phyloP scores from a whole-genome alignment of 495 filamentous ascomycete genomes.

The Cairneyella variabilis region DNA sequence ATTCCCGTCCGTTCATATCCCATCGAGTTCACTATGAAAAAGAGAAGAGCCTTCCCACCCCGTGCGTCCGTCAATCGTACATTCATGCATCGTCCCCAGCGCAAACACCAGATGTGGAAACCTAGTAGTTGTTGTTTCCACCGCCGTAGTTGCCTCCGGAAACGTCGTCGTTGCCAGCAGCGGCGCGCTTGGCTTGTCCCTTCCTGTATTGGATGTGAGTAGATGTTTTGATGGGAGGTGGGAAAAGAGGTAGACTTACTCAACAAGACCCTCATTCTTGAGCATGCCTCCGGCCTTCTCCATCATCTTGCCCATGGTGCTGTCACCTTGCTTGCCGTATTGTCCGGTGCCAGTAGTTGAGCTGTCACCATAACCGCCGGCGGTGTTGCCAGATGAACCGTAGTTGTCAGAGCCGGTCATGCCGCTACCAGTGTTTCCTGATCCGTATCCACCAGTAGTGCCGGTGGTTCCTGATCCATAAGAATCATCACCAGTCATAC shows the following conservation, averaged over 20 bases:
- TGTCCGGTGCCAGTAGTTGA: conserved; percentile 5
- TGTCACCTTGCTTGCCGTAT: conserved; percentile 25
- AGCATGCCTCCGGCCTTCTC: conserved; percentile 40
- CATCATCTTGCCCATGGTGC: conserved; percentile 39
- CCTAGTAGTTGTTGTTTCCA: conserved; percentile 16
- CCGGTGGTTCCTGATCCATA: conserved; percentile 21
- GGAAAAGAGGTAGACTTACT: not conserved
- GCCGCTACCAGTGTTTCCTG: not conserved
- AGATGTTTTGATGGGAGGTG: not conserved
- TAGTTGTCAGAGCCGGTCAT: not conserved
- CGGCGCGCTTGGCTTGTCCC: conserved; percentile 30
- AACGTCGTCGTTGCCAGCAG: conserved; percentile 22
- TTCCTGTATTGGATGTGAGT: conserved; percentile 32
- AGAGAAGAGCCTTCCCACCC: too few relatives aligned
- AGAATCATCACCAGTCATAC: not conserved
- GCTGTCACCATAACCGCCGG: conserved; percentile 11
- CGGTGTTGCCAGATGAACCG: not conserved
- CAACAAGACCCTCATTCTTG: conserved; percentile 30
- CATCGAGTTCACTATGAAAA: too few relatives aligned
- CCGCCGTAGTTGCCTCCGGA: conserved; percentile 8
- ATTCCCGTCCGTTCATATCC: too few relatives aligned
- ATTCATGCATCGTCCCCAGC: too few relatives aligned
- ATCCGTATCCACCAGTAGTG: conserved; percentile 18
- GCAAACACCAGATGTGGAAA: too few relatives aligned
- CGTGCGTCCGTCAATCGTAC: too few relatives aligned